Conservation (phyloP, 768 basidiomycete species). For the Lyophyllum shimeji region DNA sequence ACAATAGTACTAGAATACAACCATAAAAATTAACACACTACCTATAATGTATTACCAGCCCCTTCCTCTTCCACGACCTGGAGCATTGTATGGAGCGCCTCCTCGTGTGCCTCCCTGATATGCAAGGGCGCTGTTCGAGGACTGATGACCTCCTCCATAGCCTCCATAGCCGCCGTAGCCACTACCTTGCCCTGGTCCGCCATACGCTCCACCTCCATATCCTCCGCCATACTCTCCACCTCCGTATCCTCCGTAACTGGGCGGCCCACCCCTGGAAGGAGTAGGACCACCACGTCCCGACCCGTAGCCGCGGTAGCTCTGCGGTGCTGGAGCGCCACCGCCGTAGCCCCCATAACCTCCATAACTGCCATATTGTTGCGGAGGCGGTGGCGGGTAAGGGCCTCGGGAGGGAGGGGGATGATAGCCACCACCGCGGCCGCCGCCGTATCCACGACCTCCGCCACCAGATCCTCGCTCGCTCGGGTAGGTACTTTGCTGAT, state of each 20-base stretch:
- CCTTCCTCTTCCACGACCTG: constrained; percentile 42
- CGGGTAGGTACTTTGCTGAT: constrained; percentile 22
- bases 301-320: constrained; percentile 31
- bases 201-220: constrained; percentile 16
- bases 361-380: constrained; percentile 33
- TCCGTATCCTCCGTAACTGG: constrained; percentile 19
- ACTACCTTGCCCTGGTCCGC: constrained; percentile 12
- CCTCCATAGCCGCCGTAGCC: constrained; percentile 38
- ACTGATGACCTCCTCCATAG: constrained; percentile 30
- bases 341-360: constrained; percentile 21
- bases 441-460: constrained; percentile 27
- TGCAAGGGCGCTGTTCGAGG: constrained; percentile 35
- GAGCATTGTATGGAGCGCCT: constrained; percentile 23
- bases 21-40: not conserved
- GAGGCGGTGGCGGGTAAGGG: constrained; percentile 27
- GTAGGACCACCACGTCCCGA: constrained; percentile 21
- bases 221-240: constrained; percentile 20
- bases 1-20: constrained; percentile 1
- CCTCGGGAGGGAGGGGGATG: constrained; percentile 37
- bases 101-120: constrained; percentile 26
- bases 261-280: constrained; percentile 25
- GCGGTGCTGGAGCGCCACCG: constrained; percentile 11
- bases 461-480: constrained; percentile 25
- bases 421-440: constrained; percentile 27
- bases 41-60: constrained; percentile 10